Evolutionary conservation across 2,329 filamentous ascomycete genomes (phyloP).

Genomic region (Stemphylium lycopersici): DNA sequence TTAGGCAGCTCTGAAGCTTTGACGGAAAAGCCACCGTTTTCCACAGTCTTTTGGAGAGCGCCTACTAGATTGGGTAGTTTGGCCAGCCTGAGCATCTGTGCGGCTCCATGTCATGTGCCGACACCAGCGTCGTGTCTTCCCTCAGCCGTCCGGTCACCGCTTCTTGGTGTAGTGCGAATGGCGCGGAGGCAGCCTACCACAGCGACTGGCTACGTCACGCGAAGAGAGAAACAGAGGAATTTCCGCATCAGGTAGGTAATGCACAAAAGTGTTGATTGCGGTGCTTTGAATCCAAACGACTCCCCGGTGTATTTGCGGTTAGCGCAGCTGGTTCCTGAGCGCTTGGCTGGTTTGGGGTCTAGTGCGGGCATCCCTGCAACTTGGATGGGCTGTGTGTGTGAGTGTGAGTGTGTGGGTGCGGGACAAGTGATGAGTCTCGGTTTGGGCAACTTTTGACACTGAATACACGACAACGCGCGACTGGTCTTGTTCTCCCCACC

Average conservation of each 20-base stretch:
- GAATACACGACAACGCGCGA: background rate
- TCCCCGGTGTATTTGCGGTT: constrained; percentile 4
- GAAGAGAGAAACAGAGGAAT: background rate
- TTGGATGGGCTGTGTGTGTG: constrained; percentile 2
- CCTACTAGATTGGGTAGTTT: constrained; percentile 37
- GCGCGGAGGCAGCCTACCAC: background rate
- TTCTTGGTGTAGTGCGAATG: background rate
- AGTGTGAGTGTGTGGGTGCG: constrained; percentile 8
- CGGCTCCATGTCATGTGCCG: background rate
- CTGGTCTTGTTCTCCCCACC: background rate
- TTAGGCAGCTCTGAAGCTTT: constrained; percentile 46
- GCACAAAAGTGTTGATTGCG: background rate
- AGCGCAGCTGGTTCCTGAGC: background rate
- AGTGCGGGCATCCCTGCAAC: constrained; percentile 16
- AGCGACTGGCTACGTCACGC: background rate
- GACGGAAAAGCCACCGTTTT: constrained; percentile 36
- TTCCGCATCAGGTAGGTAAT: background rate
- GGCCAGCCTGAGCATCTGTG: constrained; percentile 13
- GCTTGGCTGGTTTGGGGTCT: background rate
- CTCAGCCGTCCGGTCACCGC: constrained; percentile 1
- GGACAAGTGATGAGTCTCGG: constrained; percentile 14
- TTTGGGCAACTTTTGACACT: constrained; percentile 8
- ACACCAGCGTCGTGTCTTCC: background rate
- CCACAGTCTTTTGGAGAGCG: constrained; percentile 22
- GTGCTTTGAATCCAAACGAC: background rate